phyloP scores from a whole-genome alignment of 257 asterid species.

The Pogostemon cablin region DNA sequence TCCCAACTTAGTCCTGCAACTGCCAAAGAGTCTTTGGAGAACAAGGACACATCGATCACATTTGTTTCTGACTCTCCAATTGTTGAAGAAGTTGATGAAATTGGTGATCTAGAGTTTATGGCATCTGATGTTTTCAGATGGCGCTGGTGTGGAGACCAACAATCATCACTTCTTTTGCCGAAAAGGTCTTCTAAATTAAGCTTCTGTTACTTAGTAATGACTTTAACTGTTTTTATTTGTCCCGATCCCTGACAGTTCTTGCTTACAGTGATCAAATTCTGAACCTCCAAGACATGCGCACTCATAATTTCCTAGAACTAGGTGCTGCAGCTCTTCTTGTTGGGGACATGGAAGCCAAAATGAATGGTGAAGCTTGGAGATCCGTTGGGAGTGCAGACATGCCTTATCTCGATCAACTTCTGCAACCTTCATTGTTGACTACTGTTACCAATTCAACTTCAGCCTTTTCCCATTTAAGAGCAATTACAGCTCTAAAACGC shows the following conservation, averaged over 20 bases:
- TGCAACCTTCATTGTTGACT: conserved; percentile 94
- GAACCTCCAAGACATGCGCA: conserved; percentile 68
- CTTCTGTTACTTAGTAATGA: conserved; percentile 30
- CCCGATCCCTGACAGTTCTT: conserved; percentile 35
- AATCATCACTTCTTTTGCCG: conserved; percentile 66
- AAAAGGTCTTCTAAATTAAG: conserved; percentile 62
- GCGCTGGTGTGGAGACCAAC: conserved; percentile 97
- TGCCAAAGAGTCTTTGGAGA: conserved; percentile 81
- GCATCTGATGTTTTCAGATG: conserved; percentile 88
- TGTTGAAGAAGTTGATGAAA: conserved; percentile 79
- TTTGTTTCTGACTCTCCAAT: conserved; percentile 74
- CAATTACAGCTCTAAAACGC: conserved; percentile 93
- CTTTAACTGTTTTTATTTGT: conserved; percentile 25
- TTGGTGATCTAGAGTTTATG: conserved; percentile 73
- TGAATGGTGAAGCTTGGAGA: conserved; percentile 92
- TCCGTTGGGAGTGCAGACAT: conserved; percentile 82
- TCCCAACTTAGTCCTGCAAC: conserved; percentile 81
- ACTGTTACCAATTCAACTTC: conserved; percentile 94
- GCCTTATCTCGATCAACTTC: conserved; percentile 93
- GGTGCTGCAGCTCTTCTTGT: conserved; percentile 99
- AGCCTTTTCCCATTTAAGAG: conserved; percentile 93
- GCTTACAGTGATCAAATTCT: conserved; percentile 76
- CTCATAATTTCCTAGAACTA: conserved; percentile 88
- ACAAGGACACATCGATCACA: conserved; percentile 70
- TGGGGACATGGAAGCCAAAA: conserved; percentile 95